Percentiles rank a stretch among this genome's conserved stretches.
These are phyloP conservation scores for Calonectria montana DNA, from an alignment of 2,329 filamentous ascomycete genomes.

Conservation along the genomic window DNA sequence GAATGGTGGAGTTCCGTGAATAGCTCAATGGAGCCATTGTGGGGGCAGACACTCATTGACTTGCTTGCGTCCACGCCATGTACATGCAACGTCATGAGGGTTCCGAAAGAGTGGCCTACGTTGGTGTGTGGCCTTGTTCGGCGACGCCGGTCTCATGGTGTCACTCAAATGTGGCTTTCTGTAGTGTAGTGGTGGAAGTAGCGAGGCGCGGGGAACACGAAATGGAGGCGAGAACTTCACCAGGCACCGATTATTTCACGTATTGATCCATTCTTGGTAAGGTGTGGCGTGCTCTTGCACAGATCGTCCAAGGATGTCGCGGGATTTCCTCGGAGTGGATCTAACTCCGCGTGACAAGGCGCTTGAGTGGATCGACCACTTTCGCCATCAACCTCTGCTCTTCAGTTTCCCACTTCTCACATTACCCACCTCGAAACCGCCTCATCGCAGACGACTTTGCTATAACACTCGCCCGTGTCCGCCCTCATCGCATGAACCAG, in stretches of 20 bases:
- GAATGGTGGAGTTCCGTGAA: not conserved
- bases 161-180: not conserved
- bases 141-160: not conserved
- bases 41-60: not conserved
- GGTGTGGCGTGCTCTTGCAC: not conserved
- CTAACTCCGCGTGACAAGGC: conserved; percentile 14
- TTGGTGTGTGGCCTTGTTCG: not conserved
- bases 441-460: conserved; percentile 7
- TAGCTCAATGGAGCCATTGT: not conserved
- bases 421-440: not conserved
- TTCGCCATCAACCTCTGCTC: not conserved
- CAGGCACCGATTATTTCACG: not conserved
- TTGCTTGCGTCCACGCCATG: not conserved
- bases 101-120: not conserved
- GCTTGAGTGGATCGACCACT: conserved; percentile 6
- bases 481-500: not conserved
- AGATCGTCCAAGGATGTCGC: not conserved
- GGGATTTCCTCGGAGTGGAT: conserved; percentile 22
- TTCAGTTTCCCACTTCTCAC: not conserved
- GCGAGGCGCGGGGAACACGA: not conserved
- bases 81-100: no score
- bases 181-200: not conserved
- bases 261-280: not conserved
- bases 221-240: not conserved
- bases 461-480: not conserved